Conservation (phyloP, 176 grass and related monocot genomes). For the Leersia perrieri region DNA sequence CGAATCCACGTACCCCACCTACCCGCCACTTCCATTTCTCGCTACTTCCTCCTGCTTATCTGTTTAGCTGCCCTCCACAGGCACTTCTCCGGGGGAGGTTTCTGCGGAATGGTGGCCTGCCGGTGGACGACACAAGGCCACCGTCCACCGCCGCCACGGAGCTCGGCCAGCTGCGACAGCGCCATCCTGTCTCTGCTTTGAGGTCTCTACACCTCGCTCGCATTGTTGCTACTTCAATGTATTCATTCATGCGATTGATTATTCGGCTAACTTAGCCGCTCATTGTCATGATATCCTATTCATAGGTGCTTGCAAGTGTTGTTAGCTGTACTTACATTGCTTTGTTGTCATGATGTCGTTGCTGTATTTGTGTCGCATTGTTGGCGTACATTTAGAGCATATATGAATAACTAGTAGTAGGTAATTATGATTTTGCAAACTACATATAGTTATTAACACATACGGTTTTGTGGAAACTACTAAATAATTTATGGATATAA, state of each 20-base stretch:
- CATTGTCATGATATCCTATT: slow-evolving; percentile 27
- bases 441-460: background rate
- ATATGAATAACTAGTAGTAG: background rate
- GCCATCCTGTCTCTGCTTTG: slow-evolving; percentile 75
- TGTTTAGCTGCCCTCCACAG: slow-evolving; percentile 33
- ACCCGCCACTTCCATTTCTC: slow-evolving; percentile 10
- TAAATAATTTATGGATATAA: background rate
- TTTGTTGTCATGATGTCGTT: slow-evolving; percentile 9
- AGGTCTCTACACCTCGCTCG: slow-evolving; percentile 34
- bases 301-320: slow-evolving; percentile 24
- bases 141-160: slow-evolving; percentile 68
- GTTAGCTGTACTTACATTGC: slow-evolving; percentile 24
- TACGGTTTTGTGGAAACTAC: background rate
- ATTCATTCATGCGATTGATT: slow-evolving; percentile 9
- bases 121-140: slow-evolving; percentile 62
- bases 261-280: slow-evolving; percentile 22
- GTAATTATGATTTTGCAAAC: background rate
- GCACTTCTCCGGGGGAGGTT: slow-evolving; percentile 84
- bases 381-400: background rate
- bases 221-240: background rate
- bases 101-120: slow-evolving; percentile 56
- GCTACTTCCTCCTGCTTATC: background rate
- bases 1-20: slow-evolving; percentile 70
- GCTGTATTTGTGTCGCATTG: background rate
- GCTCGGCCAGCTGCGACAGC: slow-evolving; percentile 75